A percentile compares a stretch with the other conserved stretches of the same genome.
phyloP scores from a whole-genome alignment of 2,329 filamentous ascomycete genomes.

The Ceratocystis colombiana region DNA sequence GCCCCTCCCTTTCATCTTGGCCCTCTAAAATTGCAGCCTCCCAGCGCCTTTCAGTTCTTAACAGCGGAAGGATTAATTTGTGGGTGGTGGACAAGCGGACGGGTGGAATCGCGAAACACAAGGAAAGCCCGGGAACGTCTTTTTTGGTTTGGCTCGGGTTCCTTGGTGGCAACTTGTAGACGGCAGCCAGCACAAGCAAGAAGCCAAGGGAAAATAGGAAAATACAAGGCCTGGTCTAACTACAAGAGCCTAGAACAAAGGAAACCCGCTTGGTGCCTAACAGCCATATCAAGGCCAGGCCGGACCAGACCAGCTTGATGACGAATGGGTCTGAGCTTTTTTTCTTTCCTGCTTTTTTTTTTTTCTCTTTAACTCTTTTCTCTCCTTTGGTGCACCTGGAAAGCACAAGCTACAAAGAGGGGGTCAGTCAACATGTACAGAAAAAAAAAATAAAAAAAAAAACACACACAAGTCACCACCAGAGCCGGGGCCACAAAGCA shows the following conservation, averaged over 20 bases:
- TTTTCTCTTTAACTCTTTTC: background rate
- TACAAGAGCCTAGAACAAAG: conserved; percentile 1
- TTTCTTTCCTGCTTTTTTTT: background rate
- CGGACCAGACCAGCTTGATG: background rate
- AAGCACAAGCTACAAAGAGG: background rate
- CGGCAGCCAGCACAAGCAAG: background rate
- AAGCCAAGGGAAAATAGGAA: background rate
- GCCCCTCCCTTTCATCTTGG: background rate
- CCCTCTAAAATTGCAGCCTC: background rate
- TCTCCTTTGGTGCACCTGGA: background rate
- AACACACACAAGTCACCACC: background rate
- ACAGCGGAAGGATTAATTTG: conserved; percentile 9
- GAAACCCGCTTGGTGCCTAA: background rate
- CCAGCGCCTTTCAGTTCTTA: background rate
- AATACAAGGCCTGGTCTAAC: background rate
- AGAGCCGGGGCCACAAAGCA: background rate
- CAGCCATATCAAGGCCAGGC: background rate
- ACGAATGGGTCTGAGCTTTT: conserved; percentile 1
- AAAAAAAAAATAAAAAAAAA: background rate
- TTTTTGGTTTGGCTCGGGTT: conserved; percentile 4
- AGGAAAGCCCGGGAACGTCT: background rate
- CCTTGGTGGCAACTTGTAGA: background rate
- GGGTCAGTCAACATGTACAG: background rate
- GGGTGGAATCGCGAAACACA: conserved; percentile 1
- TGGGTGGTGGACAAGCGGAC: conserved; percentile 9